Base-by-base conservation (phyloP, 495 filamentous ascomycete genomes). In the Penicillium simplicissimum region DNA sequence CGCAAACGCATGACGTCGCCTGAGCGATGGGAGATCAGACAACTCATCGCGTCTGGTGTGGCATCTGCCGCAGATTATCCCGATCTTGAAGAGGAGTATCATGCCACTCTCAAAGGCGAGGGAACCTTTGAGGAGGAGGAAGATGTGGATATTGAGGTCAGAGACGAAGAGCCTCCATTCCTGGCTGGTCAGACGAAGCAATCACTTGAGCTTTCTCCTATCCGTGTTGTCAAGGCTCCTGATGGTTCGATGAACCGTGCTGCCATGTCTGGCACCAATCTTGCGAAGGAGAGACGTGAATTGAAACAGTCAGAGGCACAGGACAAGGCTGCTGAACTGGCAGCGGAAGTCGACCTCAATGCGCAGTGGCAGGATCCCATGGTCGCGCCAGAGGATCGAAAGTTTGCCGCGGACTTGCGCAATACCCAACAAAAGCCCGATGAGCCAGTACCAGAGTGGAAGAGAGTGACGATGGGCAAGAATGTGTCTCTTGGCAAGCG, bases 321-420 rank as follows among this genome's bases (percentile, higher is more conserved):
- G 62, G 90, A 92, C 40, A 89, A 88, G 60, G 91, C 92, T 4
- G 88, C 88, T 0, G 86, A 96, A 65, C 86, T 90, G 60, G 87
- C 90, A 4, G 79, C 86, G 4, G 86, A 92, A 61, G 90, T 95
- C 10, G 94, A 98, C 67, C 84, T 99, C 6, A 86, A 88, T 47
- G 88, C 90, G 1, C 93, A 97, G 72, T 99, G 95, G 95, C 87
- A 97, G 57, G 95, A 99, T 75, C 95, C 95, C 0, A 96, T 99
- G 93, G 88, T 90, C 34, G 84, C 86, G 28, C 88, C 94, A 2
- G 90, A 93, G 51, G 82, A 90, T 60, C 83, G 90, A 28, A 88
- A 94, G 63, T 98, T 98, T 74, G 96, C 94, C 3, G 85, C 85
- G 55, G 96, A 97, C 64, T 71, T 98, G 21, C 82, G 89, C 45